Conservation (phyloP, 2,329 filamentous ascomycete species). For the Capronia coronata region DNA sequence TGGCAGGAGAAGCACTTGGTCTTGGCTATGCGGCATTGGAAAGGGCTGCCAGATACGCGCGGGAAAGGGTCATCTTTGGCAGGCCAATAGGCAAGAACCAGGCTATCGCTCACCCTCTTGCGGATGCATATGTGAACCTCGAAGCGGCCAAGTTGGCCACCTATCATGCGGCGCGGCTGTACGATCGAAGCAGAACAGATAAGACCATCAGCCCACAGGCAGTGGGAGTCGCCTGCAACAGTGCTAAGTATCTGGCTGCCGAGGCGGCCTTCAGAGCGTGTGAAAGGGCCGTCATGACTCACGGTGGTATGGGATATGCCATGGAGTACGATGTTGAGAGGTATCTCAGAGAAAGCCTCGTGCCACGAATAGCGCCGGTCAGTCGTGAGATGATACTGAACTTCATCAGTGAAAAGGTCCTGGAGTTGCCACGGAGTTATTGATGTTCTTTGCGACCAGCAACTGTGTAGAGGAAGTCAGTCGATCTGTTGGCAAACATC, state of each 20-base stretch:
- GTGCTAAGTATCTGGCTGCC: conserved; percentile 58
- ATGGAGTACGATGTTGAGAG: conserved; percentile 58
- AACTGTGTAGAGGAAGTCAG: no score
- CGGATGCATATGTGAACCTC: conserved; percentile 58
- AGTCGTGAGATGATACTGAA: conserved; percentile 48
- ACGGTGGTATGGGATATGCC: conserved; percentile 60
- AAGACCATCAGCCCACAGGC: conserved; percentile 43
- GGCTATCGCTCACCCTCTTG: conserved; percentile 58
- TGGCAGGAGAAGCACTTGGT: conserved; percentile 73
- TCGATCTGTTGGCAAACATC: no score
- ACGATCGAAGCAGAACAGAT: conserved; percentile 51
- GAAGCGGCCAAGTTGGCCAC: conserved; percentile 60
- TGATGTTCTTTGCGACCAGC: no score
- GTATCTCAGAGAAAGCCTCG: conserved; percentile 54
- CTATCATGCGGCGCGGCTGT: conserved; percentile 59
- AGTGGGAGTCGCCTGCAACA: conserved; percentile 60
- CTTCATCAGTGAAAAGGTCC: conserved; percentile 41
- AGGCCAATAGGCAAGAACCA: conserved; percentile 62
- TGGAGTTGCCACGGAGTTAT: conserved; percentile 42
- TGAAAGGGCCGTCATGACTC: conserved; percentile 51
- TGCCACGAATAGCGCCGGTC: conserved; percentile 55
- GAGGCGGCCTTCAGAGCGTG: conserved; percentile 57
- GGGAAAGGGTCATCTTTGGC: conserved; percentile 60
- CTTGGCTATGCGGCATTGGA: conserved; percentile 66
- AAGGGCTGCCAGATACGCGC: conserved; percentile 59